These are phyloP conservation scores for Pisolithus orientalis DNA, from an alignment of 768 basidiomycete species.

Conservation along the genomic window DNA sequence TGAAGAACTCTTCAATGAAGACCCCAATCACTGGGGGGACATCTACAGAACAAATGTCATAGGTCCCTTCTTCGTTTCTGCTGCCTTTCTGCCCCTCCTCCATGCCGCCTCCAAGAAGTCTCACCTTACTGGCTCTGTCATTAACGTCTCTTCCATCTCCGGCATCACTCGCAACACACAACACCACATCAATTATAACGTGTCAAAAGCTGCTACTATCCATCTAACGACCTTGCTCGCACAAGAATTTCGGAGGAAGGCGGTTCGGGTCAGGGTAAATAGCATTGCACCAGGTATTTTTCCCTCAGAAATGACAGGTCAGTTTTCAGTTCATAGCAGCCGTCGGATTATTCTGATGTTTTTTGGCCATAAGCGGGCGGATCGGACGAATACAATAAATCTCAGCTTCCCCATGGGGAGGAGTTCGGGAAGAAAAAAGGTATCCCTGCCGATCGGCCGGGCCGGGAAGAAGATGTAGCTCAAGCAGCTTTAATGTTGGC, in stretches of 20 bases:
- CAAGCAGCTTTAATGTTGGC: constrained; percentile 28
- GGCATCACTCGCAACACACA: constrained; percentile 37
- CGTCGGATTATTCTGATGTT: not conserved
- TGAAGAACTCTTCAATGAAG: constrained; percentile 26
- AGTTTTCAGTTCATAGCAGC: not conserved
- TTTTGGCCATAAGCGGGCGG: not conserved
- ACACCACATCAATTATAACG: constrained; percentile 41
- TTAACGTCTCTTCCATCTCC: constrained; percentile 38
- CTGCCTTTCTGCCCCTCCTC: constrained; percentile 41
- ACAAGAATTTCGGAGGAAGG: constrained; percentile 26
- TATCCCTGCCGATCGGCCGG: constrained; percentile 30
- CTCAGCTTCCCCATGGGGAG: constrained; percentile 19
- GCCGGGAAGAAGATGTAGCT: constrained; percentile 31
- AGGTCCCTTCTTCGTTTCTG: constrained; percentile 34
- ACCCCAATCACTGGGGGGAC: constrained; percentile 19
- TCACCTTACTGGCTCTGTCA: constrained; percentile 30
- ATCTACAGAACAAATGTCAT: constrained; percentile 31
- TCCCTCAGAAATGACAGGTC: constrained; percentile 30
- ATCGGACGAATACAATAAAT: constrained; percentile 29
- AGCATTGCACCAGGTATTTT: constrained; percentile 31
- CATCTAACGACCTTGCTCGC: constrained; percentile 32
- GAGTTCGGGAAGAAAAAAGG: constrained; percentile 28
- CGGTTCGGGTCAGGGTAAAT: constrained; percentile 31
- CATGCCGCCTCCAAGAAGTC: constrained; percentile 25
- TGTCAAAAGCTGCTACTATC: constrained; percentile 33